Conservation (phyloP, 306 rosid species). For the Sophora flavescens region DNA sequence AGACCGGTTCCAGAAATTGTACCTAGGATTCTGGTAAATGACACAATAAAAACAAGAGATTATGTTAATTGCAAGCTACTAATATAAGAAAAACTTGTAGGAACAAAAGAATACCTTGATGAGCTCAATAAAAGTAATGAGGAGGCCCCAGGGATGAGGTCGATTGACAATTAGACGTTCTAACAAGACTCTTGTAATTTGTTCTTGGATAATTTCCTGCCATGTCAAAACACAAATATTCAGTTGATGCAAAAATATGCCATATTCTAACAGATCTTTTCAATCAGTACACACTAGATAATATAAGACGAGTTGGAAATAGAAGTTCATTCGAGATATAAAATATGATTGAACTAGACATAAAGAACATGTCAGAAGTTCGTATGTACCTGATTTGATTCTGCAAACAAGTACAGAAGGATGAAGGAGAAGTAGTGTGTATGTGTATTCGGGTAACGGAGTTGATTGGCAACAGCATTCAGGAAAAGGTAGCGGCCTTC, state of each 20-base stretch:
- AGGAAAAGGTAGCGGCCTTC: constrained; percentile 99
- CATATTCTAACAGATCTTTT: not conserved
- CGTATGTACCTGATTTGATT: constrained; percentile 77
- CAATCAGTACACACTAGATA: not conserved
- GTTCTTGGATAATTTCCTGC: constrained; percentile 98
- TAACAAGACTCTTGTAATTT: constrained; percentile 93
- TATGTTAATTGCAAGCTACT: not conserved
- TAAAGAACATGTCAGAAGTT: not conserved
- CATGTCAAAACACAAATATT: constrained; percentile 24
- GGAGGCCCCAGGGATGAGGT: constrained; percentile 99
- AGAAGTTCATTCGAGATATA: no score
- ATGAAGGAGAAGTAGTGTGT: constrained; percentile 97
- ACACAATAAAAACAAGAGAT: not conserved
- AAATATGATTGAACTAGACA: not conserved
- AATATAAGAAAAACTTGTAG: not conserved
- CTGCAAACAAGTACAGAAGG: constrained; percentile 91
- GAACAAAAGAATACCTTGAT: constrained; percentile 67
- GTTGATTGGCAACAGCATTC: constrained; percentile 96
- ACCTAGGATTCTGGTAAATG: constrained; percentile 81
- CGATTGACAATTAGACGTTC: constrained; percentile 95
- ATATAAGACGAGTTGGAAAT: not conserved
- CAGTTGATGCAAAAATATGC: not conserved
- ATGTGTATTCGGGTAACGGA: constrained; percentile 96
- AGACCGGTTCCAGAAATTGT: constrained; percentile 88
- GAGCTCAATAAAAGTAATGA: constrained; percentile 94